phyloP scores from a whole-genome alignment of 306 rosid genomes.

The Rosa chinensis region DNA sequence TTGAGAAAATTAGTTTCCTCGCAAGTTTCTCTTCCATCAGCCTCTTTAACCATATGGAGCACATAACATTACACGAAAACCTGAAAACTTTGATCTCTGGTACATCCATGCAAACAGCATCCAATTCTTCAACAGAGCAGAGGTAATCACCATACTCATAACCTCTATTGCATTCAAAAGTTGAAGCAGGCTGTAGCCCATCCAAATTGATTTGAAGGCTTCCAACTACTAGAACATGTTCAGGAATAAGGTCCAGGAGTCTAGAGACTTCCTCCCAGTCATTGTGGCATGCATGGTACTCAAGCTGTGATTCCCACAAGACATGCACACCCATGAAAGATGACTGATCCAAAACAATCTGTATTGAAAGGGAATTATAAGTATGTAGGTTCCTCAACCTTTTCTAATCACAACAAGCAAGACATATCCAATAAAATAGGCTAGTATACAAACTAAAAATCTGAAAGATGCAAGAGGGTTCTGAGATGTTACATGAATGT shows the following conservation, averaged over 20 bases:
- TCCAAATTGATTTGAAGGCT: conserved; percentile 87
- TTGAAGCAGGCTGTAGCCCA: conserved; percentile 50
- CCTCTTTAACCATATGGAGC: conserved; percentile 78
- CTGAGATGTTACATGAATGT: background rate
- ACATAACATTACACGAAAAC: conserved; percentile 48
- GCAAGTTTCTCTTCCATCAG: conserved; percentile 80
- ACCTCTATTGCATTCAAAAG: conserved; percentile 50
- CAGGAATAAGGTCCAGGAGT: conserved; percentile 69
- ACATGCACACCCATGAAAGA: conserved; percentile 50
- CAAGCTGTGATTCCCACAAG: conserved; percentile 93
- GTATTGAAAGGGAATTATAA: conserved; percentile 35
- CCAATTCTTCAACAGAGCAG: conserved; percentile 77
- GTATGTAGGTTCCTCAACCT: background rate
- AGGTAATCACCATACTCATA: conserved; percentile 59
- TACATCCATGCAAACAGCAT: conserved; percentile 68
- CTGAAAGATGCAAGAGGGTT: background rate
- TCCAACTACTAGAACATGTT: conserved; percentile 54
- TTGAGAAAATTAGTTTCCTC: conserved; percentile 63
- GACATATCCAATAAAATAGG: background rate
- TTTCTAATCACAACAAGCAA: conserved; percentile 2
- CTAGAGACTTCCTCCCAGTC: conserved; percentile 74
- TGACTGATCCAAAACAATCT: conserved; percentile 80
- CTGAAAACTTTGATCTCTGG: conserved; percentile 65
- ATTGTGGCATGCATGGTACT: conserved; percentile 64
- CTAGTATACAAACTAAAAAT: background rate